Evolutionary conservation across 2,329 filamentous ascomycete species (phyloP), one percentile per base, ranked within the genome.

Genomic region (Botrytis deweyae): DNA sequence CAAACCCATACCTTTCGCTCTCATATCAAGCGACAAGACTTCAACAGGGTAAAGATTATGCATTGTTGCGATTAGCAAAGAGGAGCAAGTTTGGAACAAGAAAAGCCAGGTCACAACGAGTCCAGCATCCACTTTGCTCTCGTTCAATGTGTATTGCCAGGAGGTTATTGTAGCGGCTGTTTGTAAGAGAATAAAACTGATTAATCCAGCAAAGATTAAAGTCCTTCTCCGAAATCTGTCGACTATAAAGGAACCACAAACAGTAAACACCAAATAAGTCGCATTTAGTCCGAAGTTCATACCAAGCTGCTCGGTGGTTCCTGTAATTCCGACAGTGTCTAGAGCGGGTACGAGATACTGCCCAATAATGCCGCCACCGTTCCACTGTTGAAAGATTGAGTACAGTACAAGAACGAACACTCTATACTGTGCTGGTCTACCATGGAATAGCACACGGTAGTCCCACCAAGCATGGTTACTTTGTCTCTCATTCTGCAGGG

Each of bases 81-180:
- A 83, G 1, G 83, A 85, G 78, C 83, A 85, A 29, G 85, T 81
- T 77, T 87, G 85, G 79, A 86, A 87, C 66, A 83, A 76, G 76
- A 85, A 87, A 59, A 86, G 83, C 83, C 84, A 87, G 66, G 85
- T 79, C 4, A 87, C 80, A 0, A 84, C 85, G 4, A 86, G 78
- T 6, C 79, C 82, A 8, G 83, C 83, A 6, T 83, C 80, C 0
- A 83, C 38, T 75, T 79, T 38, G 76, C 74, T 16, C 78, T 77
- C 36, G 59, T 52, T 40, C 70, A 55, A 12, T 52, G 58, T 78
- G 75, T 84, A 87, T 70, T 83, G 82, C 85, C 85, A 86, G 8
- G 84, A 84, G 1, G 85, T 86, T 65, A 86, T 85, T 0, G 85
- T 86, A 10, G 83, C 83, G 14, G 83, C 81, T 6, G 81, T 84